phyloP scores from a whole-genome alignment of 495 filamentous ascomycete genomes.

The Tricharina praecox region DNA sequence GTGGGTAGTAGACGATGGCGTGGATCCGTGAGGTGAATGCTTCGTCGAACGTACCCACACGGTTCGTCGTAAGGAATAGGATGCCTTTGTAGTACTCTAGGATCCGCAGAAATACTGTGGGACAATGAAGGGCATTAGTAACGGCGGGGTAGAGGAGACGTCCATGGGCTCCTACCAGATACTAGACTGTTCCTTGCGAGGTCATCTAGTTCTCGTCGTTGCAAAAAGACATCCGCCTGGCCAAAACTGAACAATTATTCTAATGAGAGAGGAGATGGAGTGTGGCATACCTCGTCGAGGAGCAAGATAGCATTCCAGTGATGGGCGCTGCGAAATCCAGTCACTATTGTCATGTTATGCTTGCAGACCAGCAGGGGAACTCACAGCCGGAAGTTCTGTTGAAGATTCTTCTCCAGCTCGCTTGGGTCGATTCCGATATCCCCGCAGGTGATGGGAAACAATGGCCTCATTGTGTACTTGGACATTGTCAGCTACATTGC shows the following conservation, averaged over 20 bases:
- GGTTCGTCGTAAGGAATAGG: constrained; percentile 66
- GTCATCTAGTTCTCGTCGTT: constrained; percentile 37
- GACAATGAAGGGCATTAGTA: too few species aligned
- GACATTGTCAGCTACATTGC: background rate
- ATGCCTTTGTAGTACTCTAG: constrained; percentile 51
- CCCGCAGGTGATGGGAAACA: constrained; percentile 12
- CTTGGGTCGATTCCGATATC: constrained; percentile 44
- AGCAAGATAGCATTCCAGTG: constrained; percentile 49
- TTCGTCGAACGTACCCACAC: constrained; percentile 42
- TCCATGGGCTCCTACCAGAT: constrained; percentile 22
- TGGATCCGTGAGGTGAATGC: constrained; percentile 46
- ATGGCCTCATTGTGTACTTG: constrained; percentile 2
- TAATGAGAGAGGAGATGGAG: constrained; percentile 32
- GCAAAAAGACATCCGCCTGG: constrained; percentile 55
- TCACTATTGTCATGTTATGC: too few species aligned
- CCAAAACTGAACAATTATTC: constrained; percentile 40
- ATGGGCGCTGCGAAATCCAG: too few species aligned
- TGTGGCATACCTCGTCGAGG: constrained; percentile 27
- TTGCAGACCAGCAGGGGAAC: too few species aligned
- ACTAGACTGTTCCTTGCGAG: constrained; percentile 32
- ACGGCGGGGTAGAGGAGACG: background rate
- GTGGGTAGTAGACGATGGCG: constrained; percentile 34
- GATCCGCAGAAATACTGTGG: constrained; percentile 26
- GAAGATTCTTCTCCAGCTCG: constrained; percentile 45
- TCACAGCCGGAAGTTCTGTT: constrained; percentile 54